Evolutionary conservation across 257 asterid species (phyloP).

Genomic region (Eustoma russellianum): DNA sequence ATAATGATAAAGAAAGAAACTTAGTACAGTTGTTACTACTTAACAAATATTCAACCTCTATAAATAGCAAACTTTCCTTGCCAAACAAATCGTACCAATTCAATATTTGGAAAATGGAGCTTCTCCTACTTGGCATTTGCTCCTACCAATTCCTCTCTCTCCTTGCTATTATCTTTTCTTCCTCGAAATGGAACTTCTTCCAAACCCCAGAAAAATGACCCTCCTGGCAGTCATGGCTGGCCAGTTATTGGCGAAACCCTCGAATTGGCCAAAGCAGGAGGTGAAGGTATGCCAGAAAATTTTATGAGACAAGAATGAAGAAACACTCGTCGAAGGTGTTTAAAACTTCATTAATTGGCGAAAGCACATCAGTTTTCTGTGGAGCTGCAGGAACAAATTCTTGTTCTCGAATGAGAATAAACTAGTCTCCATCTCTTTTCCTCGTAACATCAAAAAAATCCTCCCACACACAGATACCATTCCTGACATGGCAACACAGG

Average conservation of each 20-base stretch:
- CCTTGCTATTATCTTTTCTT: no score
- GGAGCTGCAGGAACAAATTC: not conserved
- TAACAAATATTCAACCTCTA: no score
- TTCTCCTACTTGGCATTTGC: no score
- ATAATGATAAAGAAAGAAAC: no score
- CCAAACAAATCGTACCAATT: no score
- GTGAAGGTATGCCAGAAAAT: not conserved
- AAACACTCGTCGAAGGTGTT: not conserved
- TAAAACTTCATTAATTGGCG: not conserved
- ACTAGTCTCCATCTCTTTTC: not conserved
- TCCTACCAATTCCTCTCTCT: no score
- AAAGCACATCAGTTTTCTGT: not conserved
- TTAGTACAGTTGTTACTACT: no score
- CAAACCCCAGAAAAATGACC: no score
- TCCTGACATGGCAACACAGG: not conserved
- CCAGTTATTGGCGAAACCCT: conserved; percentile 44
- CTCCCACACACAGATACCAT: not conserved
- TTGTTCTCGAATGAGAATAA: conserved; percentile 1
- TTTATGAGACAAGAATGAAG: not conserved
- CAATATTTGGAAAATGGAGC: no score
- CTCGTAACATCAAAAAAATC: not conserved
- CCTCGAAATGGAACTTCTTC: not conserved
- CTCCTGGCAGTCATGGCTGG: conserved; percentile 18
- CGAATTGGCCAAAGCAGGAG: conserved; percentile 25
- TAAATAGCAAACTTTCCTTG: no score